Conservation (phyloP, 345 rosid genomes). For the Clarkia xantiana region DNA sequence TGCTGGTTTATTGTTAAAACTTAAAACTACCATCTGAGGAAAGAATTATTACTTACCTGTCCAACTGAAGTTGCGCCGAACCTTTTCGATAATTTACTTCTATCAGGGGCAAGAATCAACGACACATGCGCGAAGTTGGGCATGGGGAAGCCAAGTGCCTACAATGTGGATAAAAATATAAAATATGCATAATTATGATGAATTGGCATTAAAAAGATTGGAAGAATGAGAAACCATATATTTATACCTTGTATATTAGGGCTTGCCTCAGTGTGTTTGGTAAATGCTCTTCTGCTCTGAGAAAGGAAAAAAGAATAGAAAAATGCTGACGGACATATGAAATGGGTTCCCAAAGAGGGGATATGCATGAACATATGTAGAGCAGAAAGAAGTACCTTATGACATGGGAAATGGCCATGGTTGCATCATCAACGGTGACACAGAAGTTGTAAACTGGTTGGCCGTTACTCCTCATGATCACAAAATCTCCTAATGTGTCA, state of each 20-base stretch:
- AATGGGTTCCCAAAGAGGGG: neutral
- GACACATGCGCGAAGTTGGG: constrained; percentile 89
- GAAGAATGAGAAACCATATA: neutral
- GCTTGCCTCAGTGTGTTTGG: constrained; percentile 92
- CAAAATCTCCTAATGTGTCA: constrained; percentile 92
- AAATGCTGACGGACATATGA: neutral
- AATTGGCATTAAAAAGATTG: neutral
- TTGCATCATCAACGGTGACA: constrained; percentile 91
- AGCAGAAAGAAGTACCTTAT: constrained; percentile 42
- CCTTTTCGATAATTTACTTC: constrained; percentile 87
- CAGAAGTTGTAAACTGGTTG: constrained; percentile 94
- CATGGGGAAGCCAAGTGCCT: constrained; percentile 90
- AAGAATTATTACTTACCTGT: constrained; percentile 34
- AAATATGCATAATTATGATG: constrained; percentile 2
- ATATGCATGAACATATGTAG: constrained; percentile 1
- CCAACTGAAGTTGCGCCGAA: constrained; percentile 97
- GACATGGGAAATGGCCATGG: constrained; percentile 94
- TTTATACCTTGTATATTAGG: constrained; percentile 73
- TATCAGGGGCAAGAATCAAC: constrained; percentile 85
- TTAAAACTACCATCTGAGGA: too few species aligned
- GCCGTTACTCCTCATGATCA: constrained; percentile 87
- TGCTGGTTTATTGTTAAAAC: too few species aligned
- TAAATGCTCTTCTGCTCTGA: constrained; percentile 92
- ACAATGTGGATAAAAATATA: constrained; percentile 12
- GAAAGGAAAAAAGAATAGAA: constrained; percentile 8